These are phyloP conservation scores for Cenchrus americanus DNA, from an alignment of 176 grass and related monocot species.

Conservation along the genomic window DNA sequence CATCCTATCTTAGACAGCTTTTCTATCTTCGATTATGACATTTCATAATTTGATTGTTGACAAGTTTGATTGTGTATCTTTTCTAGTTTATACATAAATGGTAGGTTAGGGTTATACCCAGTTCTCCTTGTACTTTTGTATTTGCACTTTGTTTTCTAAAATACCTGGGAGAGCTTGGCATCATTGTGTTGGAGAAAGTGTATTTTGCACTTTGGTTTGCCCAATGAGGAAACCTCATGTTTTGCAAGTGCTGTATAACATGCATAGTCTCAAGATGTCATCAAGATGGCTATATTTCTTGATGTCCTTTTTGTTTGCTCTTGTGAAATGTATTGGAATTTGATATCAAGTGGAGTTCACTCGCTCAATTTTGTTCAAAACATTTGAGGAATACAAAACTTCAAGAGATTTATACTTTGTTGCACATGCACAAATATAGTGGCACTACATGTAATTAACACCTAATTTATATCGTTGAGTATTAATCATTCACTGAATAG, in stretches of 20 bases:
- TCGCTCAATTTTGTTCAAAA: background rate
- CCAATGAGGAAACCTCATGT: constrained; percentile 26
- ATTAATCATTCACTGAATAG: background rate
- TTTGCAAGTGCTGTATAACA: constrained; percentile 3
- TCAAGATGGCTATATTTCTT: constrained; percentile 5
- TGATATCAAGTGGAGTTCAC: background rate
- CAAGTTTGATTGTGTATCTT: background rate
- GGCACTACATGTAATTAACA: background rate
- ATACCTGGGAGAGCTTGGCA: background rate
- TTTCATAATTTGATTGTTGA: constrained; percentile 29
- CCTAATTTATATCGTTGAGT: background rate
- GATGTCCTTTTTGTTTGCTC: background rate
- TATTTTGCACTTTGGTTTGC: background rate
- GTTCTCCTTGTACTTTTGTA: background rate
- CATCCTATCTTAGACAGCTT: constrained; percentile 1
- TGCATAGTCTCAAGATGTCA: background rate
- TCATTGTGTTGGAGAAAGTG: background rate
- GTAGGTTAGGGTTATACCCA: background rate
- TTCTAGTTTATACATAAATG: constrained; percentile 7
- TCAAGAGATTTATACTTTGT: background rate
- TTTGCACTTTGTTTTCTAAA: background rate
- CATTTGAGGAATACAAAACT: background rate
- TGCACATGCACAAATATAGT: background rate
- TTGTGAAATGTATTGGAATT: background rate
- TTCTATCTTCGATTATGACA: background rate